phyloP scores from a whole-genome alignment of 441 rosid genomes.

The Kokia cookei region DNA sequence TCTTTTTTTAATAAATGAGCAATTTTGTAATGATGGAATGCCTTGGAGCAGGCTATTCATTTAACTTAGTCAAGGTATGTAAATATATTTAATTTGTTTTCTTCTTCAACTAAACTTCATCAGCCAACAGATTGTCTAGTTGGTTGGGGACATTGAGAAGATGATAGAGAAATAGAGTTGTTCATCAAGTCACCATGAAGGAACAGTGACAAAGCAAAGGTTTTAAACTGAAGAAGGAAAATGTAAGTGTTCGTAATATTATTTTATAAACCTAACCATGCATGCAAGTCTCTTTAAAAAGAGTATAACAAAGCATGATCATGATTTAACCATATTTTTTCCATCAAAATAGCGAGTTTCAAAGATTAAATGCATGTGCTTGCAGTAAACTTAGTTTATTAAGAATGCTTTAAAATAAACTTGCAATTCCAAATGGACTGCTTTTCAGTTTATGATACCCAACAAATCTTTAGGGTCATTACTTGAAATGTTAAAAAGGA shows the following conservation, averaged over 20 bases:
- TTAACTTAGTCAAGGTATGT: background rate
- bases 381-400: too few species aligned
- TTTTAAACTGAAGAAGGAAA: too few species aligned
- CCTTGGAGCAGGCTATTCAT: background rate
- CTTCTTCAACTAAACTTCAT: constrained; percentile 4
- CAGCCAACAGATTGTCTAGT: constrained; percentile 2
- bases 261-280: too few species aligned
- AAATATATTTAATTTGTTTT: background rate
- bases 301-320: background rate
- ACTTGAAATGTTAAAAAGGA: too few species aligned
- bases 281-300: too few species aligned
- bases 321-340: background rate
- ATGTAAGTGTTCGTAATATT: too few species aligned
- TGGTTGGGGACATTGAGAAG: background rate
- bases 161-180: background rate
- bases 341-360: background rate
- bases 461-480: background rate
- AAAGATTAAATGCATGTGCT: background rate
- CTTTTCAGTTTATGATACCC: background rate
- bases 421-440: background rate
- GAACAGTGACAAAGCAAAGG: too few species aligned
- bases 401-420: too few species aligned
- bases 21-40: background rate
- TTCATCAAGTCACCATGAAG: background rate
- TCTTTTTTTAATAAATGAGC: background rate